Evolutionary conservation across 768 basidiomycete species (phyloP).

Genomic region (Agrocybe chaxingu): DNA sequence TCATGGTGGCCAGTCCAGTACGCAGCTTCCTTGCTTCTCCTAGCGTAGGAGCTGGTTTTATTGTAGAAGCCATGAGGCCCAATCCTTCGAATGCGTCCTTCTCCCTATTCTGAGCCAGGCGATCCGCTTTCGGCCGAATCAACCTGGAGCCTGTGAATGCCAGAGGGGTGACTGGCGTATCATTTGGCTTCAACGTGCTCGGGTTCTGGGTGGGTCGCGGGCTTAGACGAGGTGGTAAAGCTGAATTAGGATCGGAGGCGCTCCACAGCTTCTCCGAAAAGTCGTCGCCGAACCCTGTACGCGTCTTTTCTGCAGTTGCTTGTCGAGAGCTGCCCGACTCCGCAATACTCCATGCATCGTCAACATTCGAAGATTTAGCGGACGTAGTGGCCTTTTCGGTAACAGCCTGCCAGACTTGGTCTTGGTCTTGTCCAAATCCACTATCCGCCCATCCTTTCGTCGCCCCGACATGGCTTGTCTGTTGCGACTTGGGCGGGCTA

Average conservation of each 20-base stretch:
- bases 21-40: conserved; percentile 73
- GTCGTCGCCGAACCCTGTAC: conserved; percentile 63
- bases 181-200: conserved; percentile 14
- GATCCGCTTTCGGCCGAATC: conserved; percentile 19
- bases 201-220: conserved; percentile 15
- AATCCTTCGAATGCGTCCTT: conserved; percentile 83
- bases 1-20: conserved; percentile 63
- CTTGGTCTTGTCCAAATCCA: conserved; percentile 38
- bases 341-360: conserved; percentile 40
- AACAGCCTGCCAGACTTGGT: conserved; percentile 42
- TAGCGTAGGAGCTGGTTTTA: conserved; percentile 58
- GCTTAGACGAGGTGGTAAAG: conserved; percentile 19
- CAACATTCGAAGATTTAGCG: conserved; percentile 6
- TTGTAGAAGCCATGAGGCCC: conserved; percentile 43
- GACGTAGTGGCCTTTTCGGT: conserved; percentile 13
- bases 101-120: conserved; percentile 22
- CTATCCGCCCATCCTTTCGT: conserved; percentile 32
- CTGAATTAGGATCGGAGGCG: conserved; percentile 38
- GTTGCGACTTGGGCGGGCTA: conserved; percentile 27
- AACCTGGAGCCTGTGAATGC: conserved; percentile 26
- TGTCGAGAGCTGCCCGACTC: conserved; percentile 17
- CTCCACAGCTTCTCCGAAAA: conserved; percentile 58
- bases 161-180: conserved; percentile 20
- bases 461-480: conserved; percentile 8
- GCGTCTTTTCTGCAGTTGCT: conserved; percentile 16